Base-by-base conservation (phyloP, 2,329 filamentous ascomycete species). In the Aspergillus ruber region DNA sequence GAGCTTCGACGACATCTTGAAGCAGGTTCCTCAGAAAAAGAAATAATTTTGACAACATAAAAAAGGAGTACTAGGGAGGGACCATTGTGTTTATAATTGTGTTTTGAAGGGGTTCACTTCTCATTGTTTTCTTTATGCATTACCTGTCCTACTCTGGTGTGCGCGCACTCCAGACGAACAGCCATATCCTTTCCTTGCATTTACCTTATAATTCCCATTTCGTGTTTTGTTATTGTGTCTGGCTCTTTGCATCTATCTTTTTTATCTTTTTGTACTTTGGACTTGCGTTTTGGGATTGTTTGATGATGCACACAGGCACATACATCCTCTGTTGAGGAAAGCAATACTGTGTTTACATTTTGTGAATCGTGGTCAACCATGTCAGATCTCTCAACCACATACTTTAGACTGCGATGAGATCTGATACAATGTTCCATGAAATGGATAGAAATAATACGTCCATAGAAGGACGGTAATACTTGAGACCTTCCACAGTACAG, bases 1-100 rank as follows among this genome's bases (percentile, higher is more conserved):
- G 63, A 75, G 71, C 45, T 76, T 76, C 51, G 73, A 75, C 50
- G 68, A 72, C 44, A 76, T 76, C 46, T 55, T 76, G 43, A 68
- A 64, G 48, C 66, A 67, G 41, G 65, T 71, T 42, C 65, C 64
- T 40, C 62, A 63, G 53, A 66, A 63, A 47, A 69, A 69, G 55
- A 66, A 68, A 59, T 67, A 62, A 56, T 46, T 12, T 29, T 4
- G 25, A 10, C 25, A 29, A 29, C 25, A 29, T 29, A 29, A 29
- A 29, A 29, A 29, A 29, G 25, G 25, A 29, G 25, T 29, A 29
- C 5, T 29, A 29, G 25, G 25, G 25, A 29, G 25, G 25, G 25
- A 29, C 25, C 25, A 29, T 29, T 29, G 25, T 29, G 25, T 29
- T 29, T 29, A 29, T 29, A 29, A 29, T 29, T 5, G n/a, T 36